Evolutionary conservation across 345 rosid genomes (phyloP), one percentile per base, ranked within the genome.

Genomic region (Eucalyptus regnans): DNA sequence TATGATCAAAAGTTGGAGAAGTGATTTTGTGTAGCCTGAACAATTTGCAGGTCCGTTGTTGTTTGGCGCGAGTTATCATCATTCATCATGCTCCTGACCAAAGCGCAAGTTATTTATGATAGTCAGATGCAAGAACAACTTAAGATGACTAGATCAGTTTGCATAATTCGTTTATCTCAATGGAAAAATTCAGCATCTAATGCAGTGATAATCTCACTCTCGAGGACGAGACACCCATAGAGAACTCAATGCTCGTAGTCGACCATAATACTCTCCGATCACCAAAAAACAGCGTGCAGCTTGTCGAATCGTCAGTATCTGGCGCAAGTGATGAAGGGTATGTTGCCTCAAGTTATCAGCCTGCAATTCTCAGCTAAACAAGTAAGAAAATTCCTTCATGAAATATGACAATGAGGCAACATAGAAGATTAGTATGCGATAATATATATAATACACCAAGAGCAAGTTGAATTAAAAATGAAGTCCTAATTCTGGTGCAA

Each of bases 291-390:
- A 95, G 68, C 98, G 91, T 0, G 99, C 99, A 0, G 97, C 99
- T 90, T 98, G 99, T 68, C 99, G 90, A 23, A 95, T 94, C 0
- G 99, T 98, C 90, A 98, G 88, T 90, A 98, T 96, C 86, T 96
- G 94, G 17, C 94, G 93, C 27, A 98, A 62, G 56, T 97, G 99
- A 89, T 98, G 99, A 88, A 98, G 95, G 29, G 96, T 98, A 89
- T 97, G 99, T 49, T 98, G 99, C 88, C 99, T 95, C 91, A 98
- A 92, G 91, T 97, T 95, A 93, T 98, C 99, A 86, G 99, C 99
- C 99, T 98, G 88, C 14, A 14, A 88, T 83, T 86, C 46, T 22
- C 29, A 86, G n/a, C 16, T 8, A 86, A 15, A 80, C 48, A 50
- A 87, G 16, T 37, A 66, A 49, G 10, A 52, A 51, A 87, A n/a